A percentile compares a stretch with the other conserved stretches of the same genome.
phyloP scores from a whole-genome alignment of 2,329 filamentous ascomycete species.

The Penicillium oxalicum region DNA sequence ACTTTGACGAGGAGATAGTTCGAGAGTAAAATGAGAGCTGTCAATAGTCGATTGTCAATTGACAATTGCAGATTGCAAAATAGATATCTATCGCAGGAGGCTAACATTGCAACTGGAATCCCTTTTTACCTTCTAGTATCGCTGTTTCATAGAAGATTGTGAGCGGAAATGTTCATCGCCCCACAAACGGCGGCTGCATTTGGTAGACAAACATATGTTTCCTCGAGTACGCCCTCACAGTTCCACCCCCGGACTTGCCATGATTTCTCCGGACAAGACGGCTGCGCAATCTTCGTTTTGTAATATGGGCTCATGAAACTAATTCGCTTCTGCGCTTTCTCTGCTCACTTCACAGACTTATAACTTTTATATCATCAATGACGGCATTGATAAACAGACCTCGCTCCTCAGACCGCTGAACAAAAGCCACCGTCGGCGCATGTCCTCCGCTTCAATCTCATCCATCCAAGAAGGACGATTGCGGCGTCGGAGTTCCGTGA shows the following conservation, averaged over 20 bases:
- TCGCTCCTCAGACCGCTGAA: constrained; percentile 60
- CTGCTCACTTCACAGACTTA: constrained; percentile 51
- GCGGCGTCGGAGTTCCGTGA: constrained; percentile 26
- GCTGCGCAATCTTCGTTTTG: not conserved
- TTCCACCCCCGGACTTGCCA: not conserved
- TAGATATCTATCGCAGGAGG: not conserved
- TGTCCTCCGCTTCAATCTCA: constrained; percentile 28
- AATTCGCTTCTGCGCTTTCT: too few relatives aligned
- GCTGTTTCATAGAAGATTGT: constrained; percentile 85
- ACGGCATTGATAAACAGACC: constrained; percentile 78
- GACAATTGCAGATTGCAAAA: not conserved
- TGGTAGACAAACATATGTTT: constrained; percentile 92
- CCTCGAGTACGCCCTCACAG: constrained; percentile 50
- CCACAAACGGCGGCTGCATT: constrained; percentile 77
- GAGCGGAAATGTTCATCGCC: constrained; percentile 76
- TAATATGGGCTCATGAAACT: too few relatives aligned
- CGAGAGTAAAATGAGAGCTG: not conserved
- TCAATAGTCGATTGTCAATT: too few relatives aligned
- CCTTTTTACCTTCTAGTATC: constrained; percentile 51
- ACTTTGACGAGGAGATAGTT: too few relatives aligned
- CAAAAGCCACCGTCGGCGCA: constrained; percentile 28
- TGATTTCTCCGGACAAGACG: too few relatives aligned
- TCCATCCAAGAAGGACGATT: constrained; percentile 32
- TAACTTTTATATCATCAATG: constrained; percentile 79
- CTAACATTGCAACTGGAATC: not conserved